Conservation (phyloP, 768 basidiomycete genomes). For the Hygrophorus pudorinus region DNA sequence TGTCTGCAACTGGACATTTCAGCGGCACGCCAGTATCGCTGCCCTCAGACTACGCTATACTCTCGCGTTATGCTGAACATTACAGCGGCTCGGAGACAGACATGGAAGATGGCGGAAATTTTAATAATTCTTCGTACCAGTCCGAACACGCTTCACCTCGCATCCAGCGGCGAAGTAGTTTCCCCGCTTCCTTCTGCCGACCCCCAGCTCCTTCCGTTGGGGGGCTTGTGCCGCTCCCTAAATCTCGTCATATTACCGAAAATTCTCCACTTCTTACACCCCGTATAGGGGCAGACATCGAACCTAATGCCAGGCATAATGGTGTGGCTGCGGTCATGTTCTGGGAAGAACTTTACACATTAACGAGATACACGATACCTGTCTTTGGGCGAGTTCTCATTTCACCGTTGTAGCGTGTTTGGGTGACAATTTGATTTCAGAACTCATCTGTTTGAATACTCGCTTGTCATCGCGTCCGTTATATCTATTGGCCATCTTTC, state of each 20-base stretch:
- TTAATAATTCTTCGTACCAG: too few relatives aligned
- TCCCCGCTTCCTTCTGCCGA: too few relatives aligned
- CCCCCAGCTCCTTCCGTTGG: too few relatives aligned
- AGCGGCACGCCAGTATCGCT: conserved; percentile 36
- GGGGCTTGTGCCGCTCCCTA: too few relatives aligned
- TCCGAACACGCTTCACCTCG: too few relatives aligned
- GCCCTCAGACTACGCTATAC: conserved; percentile 55
- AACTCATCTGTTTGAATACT: conserved; percentile 56
- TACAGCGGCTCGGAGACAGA: conserved; percentile 12
- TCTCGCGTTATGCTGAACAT: conserved; percentile 38
- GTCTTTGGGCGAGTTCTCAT: conserved; percentile 50
- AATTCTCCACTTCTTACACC: too few relatives aligned
- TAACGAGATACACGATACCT: conserved; percentile 57
- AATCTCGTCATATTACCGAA: too few relatives aligned
- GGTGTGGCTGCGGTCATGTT: conserved; percentile 27
- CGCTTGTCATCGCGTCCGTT: conserved; percentile 53
- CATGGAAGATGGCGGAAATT: conserved; percentile 12
- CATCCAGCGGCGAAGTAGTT: too few relatives aligned
- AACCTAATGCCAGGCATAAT: conserved; percentile 21
- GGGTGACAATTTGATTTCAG: conserved; percentile 13
- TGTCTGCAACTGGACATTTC: background rate
- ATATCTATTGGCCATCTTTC: conserved; percentile 70
- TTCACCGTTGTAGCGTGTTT: background rate
- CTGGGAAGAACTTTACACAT: conserved; percentile 49
- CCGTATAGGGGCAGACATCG: conserved; percentile 44